Evolutionary conservation across 73 alveolate species (phyloP), one percentile per base, ranked within the genome.

Genomic region (Breviolum minutum): DNA sequence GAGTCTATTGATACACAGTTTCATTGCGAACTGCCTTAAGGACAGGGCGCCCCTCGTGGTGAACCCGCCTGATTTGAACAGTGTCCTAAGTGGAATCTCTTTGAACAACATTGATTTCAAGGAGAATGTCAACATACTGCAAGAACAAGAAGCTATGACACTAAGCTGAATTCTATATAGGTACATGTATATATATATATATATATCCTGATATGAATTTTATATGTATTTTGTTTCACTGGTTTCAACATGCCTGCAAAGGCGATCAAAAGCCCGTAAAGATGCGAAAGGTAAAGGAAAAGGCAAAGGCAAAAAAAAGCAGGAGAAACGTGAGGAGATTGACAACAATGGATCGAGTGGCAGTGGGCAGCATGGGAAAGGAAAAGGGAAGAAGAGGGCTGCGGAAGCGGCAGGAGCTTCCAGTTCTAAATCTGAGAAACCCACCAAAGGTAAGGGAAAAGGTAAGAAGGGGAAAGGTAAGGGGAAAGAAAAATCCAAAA

Each of bases 21-120:
- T 9, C 64, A 9, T 17, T 40, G 6, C 68, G 29, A 40, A 30
- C 69, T 80, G 88, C 68, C 69, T 40, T 19, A 80, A 80, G 88
- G 88, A 80, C 68, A 26, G 88, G 88, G 69, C 64, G 88, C 88
- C 88, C 6, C 5, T 80, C 68, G 30, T 80, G 64, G 69, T 80
- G 88, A 17, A 80, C 69, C 88, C 88, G 68, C 88, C 88, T 80
- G 88, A 80, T 80, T 66, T 80, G 30, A 80, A 80, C 68, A 7
- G 7, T 48, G 88, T 48, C 69, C 19, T 80, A 29, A 48, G 69
- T 80, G 69, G 68, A 5, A 48, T 80, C 0, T 80, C 88, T 9
- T 48, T 80, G 69, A 80, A 80, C 27, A 29, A 27, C 32, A 80
- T 80, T 48, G 88, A 11, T 2, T 80, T 48, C 88, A 32, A 40